These are phyloP conservation scores for Talaromyces amestolkiae DNA, from an alignment of 2,329 filamentous ascomycete genomes.

Conservation along the genomic window DNA sequence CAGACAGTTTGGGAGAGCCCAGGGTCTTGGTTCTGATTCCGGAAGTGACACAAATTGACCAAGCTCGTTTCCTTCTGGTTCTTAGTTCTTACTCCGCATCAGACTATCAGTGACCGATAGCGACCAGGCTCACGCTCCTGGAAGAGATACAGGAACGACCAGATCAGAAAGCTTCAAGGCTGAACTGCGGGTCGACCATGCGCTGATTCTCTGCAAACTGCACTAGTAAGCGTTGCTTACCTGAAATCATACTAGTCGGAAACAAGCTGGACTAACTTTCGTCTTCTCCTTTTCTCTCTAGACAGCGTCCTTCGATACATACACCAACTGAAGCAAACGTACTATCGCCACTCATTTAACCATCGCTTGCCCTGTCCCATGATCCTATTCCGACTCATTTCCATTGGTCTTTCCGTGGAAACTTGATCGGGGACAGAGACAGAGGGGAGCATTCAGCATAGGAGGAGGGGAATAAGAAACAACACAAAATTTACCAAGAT, in stretches of 20 bases:
- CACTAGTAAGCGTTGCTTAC: constrained; percentile 7
- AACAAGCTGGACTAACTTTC: neutral
- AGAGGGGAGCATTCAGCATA: neutral
- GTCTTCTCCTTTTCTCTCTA: constrained; percentile 8
- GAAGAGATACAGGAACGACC: constrained; percentile 1
- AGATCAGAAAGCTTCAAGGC: neutral
- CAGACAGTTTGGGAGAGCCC: neutral
- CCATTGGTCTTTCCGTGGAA: neutral
- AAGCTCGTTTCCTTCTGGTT: neutral
- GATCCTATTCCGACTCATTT: constrained; percentile 2
- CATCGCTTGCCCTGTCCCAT: constrained; percentile 10
- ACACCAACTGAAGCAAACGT: neutral
- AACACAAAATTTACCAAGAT: neutral
- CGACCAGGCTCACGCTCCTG: too few species aligned
- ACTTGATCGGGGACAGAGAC: constrained; percentile 1
- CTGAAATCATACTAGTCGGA: constrained; percentile 7
- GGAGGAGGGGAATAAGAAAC: neutral
- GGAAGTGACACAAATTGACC: neutral
- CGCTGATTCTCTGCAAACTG: neutral
- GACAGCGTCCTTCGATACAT: neutral
- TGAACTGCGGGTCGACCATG: neutral
- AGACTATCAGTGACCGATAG: neutral
- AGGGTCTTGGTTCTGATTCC: neutral
- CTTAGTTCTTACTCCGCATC: too few species aligned
- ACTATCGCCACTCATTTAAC: neutral